These are phyloP conservation scores for Pascua sp. DNA, from an alignment of 1,284 basidiomycete genomes.

Conservation along the genomic window DNA sequence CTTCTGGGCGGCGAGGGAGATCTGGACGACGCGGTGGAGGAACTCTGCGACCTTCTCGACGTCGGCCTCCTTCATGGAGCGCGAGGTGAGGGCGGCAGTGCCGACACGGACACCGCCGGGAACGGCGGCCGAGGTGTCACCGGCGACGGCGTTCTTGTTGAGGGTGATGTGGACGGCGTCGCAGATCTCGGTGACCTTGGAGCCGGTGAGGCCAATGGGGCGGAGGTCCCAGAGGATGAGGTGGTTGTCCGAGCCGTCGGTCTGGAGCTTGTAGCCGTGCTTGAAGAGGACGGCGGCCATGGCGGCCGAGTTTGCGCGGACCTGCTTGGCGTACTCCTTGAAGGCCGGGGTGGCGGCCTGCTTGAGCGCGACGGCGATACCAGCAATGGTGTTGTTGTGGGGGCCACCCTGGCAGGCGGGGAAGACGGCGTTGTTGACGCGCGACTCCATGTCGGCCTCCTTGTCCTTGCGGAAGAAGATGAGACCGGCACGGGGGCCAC, in stretches of 20 bases:
- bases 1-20: conserved; percentile 81
- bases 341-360: conserved; percentile 89
- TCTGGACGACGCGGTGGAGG: conserved; percentile 87
- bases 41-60: conserved; percentile 81
- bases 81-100: conserved; percentile 88
- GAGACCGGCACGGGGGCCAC: conserved; percentile 94
- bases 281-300: conserved; percentile 68
- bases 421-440: conserved; percentile 98
- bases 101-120: conserved; percentile 98
- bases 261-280: conserved; percentile 93
- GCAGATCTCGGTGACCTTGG: conserved; percentile 98
- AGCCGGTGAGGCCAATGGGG: conserved; percentile 90
- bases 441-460: conserved; percentile 80
- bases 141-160: conserved; percentile 61
- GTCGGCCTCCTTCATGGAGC: conserved; percentile 81
- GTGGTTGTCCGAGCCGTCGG: conserved; percentile 95
- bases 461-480: conserved; percentile 99
- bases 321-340: conserved; percentile 90
- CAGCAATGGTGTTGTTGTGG: conserved; percentile 99
- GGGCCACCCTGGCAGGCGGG: conserved; percentile 99
- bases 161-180: conserved; percentile 89
- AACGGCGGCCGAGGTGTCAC: conserved; percentile 70
- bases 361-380: conserved; percentile 89
- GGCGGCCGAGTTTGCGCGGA: conserved; percentile 79
- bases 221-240: conserved; percentile 97